These are phyloP conservation scores for Baudoinia panamericana DNA, from an alignment of 495 filamentous ascomycete genomes.

Conservation along the genomic window DNA sequence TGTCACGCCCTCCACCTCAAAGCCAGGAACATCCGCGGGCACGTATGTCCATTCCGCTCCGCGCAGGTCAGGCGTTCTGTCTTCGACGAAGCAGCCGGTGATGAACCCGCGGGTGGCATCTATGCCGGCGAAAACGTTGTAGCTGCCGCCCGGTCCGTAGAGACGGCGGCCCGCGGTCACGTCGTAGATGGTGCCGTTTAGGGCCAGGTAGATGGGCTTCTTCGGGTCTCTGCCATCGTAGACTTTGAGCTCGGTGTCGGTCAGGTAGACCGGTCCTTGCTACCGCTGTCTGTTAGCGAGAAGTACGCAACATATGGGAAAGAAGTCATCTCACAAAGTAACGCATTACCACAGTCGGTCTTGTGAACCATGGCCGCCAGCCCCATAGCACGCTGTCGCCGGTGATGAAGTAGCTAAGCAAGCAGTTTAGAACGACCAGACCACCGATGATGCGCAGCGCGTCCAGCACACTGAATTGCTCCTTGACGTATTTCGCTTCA, in stretches of 20 bases:
- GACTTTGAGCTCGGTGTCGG: slow-evolving; percentile 52
- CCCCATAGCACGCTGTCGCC: slow-evolving; percentile 52
- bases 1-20: slow-evolving; percentile 32
- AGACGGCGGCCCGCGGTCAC: slow-evolving; percentile 58
- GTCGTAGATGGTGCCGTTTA: slow-evolving; percentile 93
- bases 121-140: slow-evolving; percentile 72
- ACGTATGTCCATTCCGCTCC: slow-evolving; percentile 87
- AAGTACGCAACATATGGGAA: slow-evolving; percentile 3
- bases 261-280: slow-evolving; percentile 42
- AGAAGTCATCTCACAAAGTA: slow-evolving; percentile 22
- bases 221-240: slow-evolving; percentile 67
- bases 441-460: slow-evolving; percentile 60
- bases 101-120: slow-evolving; percentile 86
- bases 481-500: slow-evolving; percentile 24
- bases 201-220: slow-evolving; percentile 76
- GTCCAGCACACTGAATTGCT: slow-evolving; percentile 50
- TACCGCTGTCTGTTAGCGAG: slow-evolving; percentile 20
- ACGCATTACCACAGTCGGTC: slow-evolving; percentile 27
- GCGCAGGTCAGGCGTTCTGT: slow-evolving; percentile 65
- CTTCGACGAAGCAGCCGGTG: slow-evolving; percentile 89
- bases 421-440: slow-evolving; percentile 51
- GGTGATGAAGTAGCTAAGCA: slow-evolving; percentile 71
- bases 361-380: slow-evolving; percentile 57
- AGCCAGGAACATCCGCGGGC: slow-evolving; percentile 41
- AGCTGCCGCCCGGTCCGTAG: slow-evolving; percentile 84